Conservation (phyloP, 805 yeast genomes). For the Candida gorgasii region DNA sequence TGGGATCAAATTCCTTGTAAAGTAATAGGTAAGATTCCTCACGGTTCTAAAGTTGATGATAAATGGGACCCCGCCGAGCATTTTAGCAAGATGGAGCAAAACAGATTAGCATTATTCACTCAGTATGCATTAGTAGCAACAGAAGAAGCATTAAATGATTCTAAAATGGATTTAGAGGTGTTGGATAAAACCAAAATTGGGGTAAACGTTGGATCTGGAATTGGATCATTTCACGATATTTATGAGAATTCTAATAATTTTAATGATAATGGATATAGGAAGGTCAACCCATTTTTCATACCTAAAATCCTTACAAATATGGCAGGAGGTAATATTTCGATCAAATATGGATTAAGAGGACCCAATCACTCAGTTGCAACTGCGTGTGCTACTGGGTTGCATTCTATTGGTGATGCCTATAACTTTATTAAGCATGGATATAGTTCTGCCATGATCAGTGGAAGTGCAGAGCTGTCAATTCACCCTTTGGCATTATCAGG, state of each 20-base stretch:
- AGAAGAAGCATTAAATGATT: slow-evolving; percentile 71
- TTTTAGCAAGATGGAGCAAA: slow-evolving; percentile 47
- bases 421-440: slow-evolving; percentile 77
- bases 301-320: slow-evolving; percentile 84
- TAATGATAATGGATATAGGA: slow-evolving; percentile 50
- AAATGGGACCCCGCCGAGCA: slow-evolving; percentile 56
- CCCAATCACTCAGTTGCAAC: slow-evolving; percentile 88
- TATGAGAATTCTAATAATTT: slow-evolving; percentile 62
- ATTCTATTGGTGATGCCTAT: slow-evolving; percentile 90
- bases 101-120: slow-evolving; percentile 69
- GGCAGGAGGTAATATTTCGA: slow-evolving; percentile 93
- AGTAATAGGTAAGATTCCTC: slow-evolving; percentile 76
- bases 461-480: slow-evolving; percentile 87
- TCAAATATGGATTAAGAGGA: slow-evolving; percentile 73
- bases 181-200: slow-evolving; percentile 50
- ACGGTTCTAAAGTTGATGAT: slow-evolving; percentile 43
- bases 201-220: slow-evolving; percentile 89
- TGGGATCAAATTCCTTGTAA: slow-evolving; percentile 63
- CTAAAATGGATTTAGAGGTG: slow-evolving; percentile 47
- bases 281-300: slow-evolving; percentile 81
- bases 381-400: slow-evolving; percentile 96
- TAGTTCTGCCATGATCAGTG: slow-evolving; percentile 87
- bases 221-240: slow-evolving; percentile 79
- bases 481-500: slow-evolving; percentile 90
- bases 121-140: slow-evolving; percentile 82